Evolutionary conservation across 2,329 filamentous ascomycete species (phyloP).

Genomic region (Didymella lethalis): DNA sequence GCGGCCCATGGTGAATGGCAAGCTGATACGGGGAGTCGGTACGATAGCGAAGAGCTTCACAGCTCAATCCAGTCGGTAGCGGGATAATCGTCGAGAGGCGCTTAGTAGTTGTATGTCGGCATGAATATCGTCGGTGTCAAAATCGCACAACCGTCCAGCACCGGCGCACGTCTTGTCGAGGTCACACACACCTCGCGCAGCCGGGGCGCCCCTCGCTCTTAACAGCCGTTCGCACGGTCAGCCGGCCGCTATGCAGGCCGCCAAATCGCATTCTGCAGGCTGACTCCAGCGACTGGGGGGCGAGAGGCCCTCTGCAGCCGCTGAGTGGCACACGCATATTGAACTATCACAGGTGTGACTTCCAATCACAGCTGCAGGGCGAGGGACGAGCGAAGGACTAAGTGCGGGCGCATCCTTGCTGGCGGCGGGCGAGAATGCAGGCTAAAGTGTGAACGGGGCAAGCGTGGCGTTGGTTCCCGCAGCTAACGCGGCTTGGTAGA

Average conservation of each 20-base stretch:
- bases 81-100: conserved; percentile 9
- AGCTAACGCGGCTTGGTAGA: conserved; percentile 16
- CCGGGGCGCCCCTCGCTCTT: conserved; percentile 36
- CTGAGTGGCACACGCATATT: conserved; percentile 43
- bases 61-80: conserved; percentile 21
- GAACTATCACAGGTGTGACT: conserved; percentile 41
- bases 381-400: conserved; percentile 12
- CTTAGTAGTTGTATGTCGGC: conserved; percentile 11
- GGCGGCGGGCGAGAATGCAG: conserved; percentile 10
- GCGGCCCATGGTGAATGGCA: conserved; percentile 29
- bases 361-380: conserved; percentile 34
- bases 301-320: conserved; percentile 38
- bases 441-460: conserved; percentile 8
- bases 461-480: conserved; percentile 20
- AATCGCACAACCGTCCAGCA: conserved; percentile 19
- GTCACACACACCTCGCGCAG: conserved; percentile 10
- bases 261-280: conserved; percentile 21
- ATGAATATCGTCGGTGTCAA: conserved; percentile 13
- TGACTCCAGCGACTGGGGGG: conserved; percentile 28
- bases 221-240: conserved; percentile 32
- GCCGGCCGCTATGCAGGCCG: conserved; percentile 25
- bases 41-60: conserved; percentile 5
- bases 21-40: conserved; percentile 1
- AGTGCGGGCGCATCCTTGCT: conserved; percentile 14
- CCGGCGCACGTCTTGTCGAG: conserved; percentile 24